Base-by-base conservation (phyloP, 768 basidiomycete species). In the Pilatotrama ljubarskyi region DNA sequence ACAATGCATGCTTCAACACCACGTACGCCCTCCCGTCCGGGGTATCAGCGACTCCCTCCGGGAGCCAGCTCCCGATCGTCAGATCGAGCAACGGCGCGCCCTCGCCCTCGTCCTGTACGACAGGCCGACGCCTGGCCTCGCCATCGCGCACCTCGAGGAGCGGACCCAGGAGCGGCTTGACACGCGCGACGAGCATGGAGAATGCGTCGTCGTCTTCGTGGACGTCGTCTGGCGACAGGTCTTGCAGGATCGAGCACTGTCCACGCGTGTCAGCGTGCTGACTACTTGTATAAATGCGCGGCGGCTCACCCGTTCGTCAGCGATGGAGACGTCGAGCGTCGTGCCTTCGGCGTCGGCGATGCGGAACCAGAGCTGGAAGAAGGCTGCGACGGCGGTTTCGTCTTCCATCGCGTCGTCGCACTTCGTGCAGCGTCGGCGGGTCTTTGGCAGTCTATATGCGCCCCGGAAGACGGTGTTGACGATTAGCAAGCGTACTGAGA, bases 371-470 rank as follows among this genome's bases (percentile, higher is more conserved):
- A 88, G 70, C 49, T 79, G 70, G 56, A 80, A 88, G 48, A 74
- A 70, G 55, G 78, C 79, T 36, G 73, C 76, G 47, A 80, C 77
- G 24, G 58, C 46, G 5, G 51, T 62, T 20, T 51, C 51, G 59
- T 79, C 80, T 50, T 83, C 78, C 65, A 78, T 76, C 66, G 57
- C 68, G 40, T 87, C 83, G 50, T 75, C 73, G 67, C 88, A 90
- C 13, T 69, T 67, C 5, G 77, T 68, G 64, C 88, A 90, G 11
- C 62, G 56, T 18, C 60, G 73, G 32, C 74, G 76, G 2, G 64
- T 72, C 22, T 67, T 65, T 0, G 79, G 77, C 22, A 86, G 73
- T 35, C 87, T 89, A 52, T 15, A 2, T 14, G 40, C 6, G 11
- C 32, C 15, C 37, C 36, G n/a, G 7, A 15, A 48, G 24, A n/a